phyloP scores from a whole-genome alignment of 176 grass and related monocot species.

The Olyra latifolia region DNA sequence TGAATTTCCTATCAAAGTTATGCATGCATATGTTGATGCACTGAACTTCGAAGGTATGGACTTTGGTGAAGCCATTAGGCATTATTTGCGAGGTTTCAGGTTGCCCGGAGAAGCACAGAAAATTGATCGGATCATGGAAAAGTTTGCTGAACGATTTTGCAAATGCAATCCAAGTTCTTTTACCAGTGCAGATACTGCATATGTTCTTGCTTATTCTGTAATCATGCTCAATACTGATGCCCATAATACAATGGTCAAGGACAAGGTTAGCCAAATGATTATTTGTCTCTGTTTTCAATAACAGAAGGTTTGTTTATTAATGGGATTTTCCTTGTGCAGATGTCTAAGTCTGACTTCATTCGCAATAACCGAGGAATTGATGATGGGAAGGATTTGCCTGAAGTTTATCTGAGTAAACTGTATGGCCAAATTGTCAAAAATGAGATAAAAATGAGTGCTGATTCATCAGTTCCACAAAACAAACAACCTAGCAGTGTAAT shows the following conservation, averaged over 20 bases:
- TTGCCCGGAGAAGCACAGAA: conserved; percentile 98
- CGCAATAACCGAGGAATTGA: conserved; percentile 97
- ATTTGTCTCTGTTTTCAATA: background rate
- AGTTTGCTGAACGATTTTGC: conserved; percentile 96
- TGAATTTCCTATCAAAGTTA: conserved; percentile 95
- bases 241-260: conserved; percentile 99
- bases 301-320: conserved; percentile 24
- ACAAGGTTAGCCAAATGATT: conserved; percentile 68
- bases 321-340: conserved; percentile 50
- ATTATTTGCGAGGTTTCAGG: conserved; percentile 89
- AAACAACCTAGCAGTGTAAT: conserved; percentile 84
- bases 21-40: conserved; percentile 99
- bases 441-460: conserved; percentile 98
- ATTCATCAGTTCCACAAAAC: conserved; percentile 69
- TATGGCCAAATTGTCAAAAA: conserved; percentile 98
- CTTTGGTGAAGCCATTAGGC: conserved; percentile 94
- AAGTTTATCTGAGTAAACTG: conserved; percentile 78
- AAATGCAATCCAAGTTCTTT: conserved; percentile 95
- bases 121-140: conserved; percentile 99
- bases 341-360: conserved; percentile 91
- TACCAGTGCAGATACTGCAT: conserved; percentile 98
- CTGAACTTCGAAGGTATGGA: conserved; percentile 88
- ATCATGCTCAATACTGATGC: conserved; percentile 99
- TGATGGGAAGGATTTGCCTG: conserved; percentile 97
- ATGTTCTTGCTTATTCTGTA: conserved; percentile 99